A percentile compares a stretch with the other conserved stretches of the same genome.
Evolutionary conservation across 1,284 basidiomycete genomes (phyloP).

Genomic region (Trichosporon sp.): DNA sequence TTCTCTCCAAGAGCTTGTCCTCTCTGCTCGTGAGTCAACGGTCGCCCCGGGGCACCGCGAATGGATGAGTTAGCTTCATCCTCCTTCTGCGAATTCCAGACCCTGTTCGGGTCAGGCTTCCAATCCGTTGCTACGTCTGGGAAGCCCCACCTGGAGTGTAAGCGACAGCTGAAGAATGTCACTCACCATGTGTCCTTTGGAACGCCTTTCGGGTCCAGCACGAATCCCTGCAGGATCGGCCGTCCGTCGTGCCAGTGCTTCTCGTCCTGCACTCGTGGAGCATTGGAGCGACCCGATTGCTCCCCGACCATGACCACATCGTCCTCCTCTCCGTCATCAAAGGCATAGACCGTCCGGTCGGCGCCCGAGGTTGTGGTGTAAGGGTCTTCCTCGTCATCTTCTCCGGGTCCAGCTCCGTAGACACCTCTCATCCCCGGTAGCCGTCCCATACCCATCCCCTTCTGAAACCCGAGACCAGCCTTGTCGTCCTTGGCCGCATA

Average conservation of each 20-base stretch:
- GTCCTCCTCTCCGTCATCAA: slow-evolving; percentile 66
- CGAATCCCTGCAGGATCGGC: slow-evolving; percentile 73
- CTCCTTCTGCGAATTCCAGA: slow-evolving; percentile 68
- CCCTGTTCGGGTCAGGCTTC: slow-evolving; percentile 75
- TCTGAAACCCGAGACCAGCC: slow-evolving; percentile 76
- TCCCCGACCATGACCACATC: slow-evolving; percentile 60
- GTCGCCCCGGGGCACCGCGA: slow-evolving; percentile 40
- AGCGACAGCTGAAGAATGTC: slow-evolving; percentile 4
- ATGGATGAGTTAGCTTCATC: slow-evolving; percentile 58
- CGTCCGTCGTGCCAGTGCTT: slow-evolving; percentile 71
- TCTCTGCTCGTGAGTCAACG: slow-evolving; percentile 63
- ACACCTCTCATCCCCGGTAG: slow-evolving; percentile 38
- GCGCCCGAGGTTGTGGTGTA: slow-evolving; percentile 63
- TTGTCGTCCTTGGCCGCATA: slow-evolving; percentile 72
- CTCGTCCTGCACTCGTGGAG: background rate
- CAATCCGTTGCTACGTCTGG: slow-evolving; percentile 79
- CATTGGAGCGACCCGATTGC: background rate
- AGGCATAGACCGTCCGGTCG: slow-evolving; percentile 62
- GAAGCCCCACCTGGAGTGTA: slow-evolving; percentile 68
- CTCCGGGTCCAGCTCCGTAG: slow-evolving; percentile 64
- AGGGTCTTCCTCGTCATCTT: slow-evolving; percentile 84
- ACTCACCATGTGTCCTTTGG: slow-evolving; percentile 72
- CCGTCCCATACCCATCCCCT: slow-evolving; percentile 65
- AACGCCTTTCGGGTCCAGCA: slow-evolving; percentile 68
- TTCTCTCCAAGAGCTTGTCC: slow-evolving; percentile 82